phyloP scores from a whole-genome alignment of 768 basidiomycete species.

The Coprinopsis sp. region DNA sequence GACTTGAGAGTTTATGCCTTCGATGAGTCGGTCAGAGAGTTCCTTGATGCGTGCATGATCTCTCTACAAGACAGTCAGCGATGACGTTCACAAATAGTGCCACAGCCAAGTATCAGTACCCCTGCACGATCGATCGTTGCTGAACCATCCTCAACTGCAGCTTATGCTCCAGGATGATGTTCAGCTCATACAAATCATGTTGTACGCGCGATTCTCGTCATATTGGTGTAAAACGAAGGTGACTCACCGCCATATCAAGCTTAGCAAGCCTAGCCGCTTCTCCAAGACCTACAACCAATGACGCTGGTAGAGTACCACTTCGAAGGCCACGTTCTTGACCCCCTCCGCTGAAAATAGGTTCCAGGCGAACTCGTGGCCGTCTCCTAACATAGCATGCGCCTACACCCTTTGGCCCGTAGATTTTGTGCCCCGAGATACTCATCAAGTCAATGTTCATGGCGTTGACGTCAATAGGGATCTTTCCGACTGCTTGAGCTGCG shows the following conservation, averaged over 20 bases:
- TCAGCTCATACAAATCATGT: constrained; percentile 33
- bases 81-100: constrained; percentile 4
- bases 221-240: constrained; percentile 11
- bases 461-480: constrained; percentile 90
- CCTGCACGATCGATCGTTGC: constrained; percentile 78
- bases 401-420: constrained; percentile 96
- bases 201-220: constrained; percentile 47
- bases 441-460: constrained; percentile 93
- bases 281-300: constrained; percentile 87
- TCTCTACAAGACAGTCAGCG: constrained; percentile 43
- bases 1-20: constrained; percentile 76
- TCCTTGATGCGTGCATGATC: constrained; percentile 72
- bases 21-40: constrained; percentile 77
- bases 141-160: constrained; percentile 40
- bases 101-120: constrained; percentile 68
- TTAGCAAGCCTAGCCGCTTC: constrained; percentile 92
- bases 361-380: constrained; percentile 87
- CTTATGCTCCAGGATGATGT: constrained; percentile 28
- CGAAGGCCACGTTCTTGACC: constrained; percentile 95
- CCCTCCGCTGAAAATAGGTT: constrained; percentile 92
- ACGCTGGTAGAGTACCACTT: constrained; percentile 89
- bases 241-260: constrained; percentile 87
- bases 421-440: constrained; percentile 95
- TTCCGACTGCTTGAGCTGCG: constrained; percentile 92
- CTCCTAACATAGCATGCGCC: constrained; percentile 93